A percentile compares a stretch with the other conserved stretches of the same genome.
Evolutionary conservation across 2,329 filamentous ascomycete genomes (phyloP).

Genomic region (Chaetomium strumarium): DNA sequence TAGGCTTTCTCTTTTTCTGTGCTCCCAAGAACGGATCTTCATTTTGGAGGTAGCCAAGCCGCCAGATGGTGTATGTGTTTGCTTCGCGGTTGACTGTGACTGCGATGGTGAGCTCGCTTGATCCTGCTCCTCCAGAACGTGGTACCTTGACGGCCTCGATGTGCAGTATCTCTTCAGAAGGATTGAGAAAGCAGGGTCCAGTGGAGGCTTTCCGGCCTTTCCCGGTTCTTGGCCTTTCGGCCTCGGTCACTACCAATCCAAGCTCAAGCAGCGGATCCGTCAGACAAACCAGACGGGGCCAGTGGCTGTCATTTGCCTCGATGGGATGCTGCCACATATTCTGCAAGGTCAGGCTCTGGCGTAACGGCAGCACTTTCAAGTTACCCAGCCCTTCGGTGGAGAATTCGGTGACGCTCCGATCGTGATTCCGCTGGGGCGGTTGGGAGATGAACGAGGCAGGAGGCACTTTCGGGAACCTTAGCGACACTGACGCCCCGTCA

Average conservation of each 20-base stretch:
- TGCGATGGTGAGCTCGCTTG: slow-evolving; percentile 59
- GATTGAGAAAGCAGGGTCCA: slow-evolving; percentile 58
- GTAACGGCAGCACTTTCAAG: slow-evolving; percentile 49
- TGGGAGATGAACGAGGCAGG: slow-evolving; percentile 80
- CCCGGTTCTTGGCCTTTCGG: slow-evolving; percentile 36
- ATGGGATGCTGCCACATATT: slow-evolving; percentile 52
- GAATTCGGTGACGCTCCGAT: slow-evolving; percentile 41
- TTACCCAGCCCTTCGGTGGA: slow-evolving; percentile 52
- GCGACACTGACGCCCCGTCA: slow-evolving; percentile 45
- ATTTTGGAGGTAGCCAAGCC: slow-evolving; percentile 67
- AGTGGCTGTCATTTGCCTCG: slow-evolving; percentile 51
- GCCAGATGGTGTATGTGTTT: slow-evolving; percentile 79
- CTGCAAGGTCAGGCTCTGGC: slow-evolving; percentile 48
- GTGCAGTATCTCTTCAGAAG: slow-evolving; percentile 77
- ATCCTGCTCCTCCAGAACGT: slow-evolving; percentile 31
- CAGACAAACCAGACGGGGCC: slow-evolving; percentile 74
- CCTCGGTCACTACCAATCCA: slow-evolving; percentile 67
- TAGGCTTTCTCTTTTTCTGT: slow-evolving; percentile 40
- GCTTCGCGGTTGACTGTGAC: slow-evolving; percentile 75
- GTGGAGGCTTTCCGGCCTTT: slow-evolving; percentile 35
- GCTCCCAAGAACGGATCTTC: slow-evolving; percentile 50
- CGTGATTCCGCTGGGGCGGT: slow-evolving; percentile 41
- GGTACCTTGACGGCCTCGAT: slow-evolving; percentile 62
- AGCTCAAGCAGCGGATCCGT: slow-evolving; percentile 82
- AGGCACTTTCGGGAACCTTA: slow-evolving; percentile 58